Base-by-base conservation (phyloP, 176 grass and related monocot species). In the Chrysopogon serrulatus region DNA sequence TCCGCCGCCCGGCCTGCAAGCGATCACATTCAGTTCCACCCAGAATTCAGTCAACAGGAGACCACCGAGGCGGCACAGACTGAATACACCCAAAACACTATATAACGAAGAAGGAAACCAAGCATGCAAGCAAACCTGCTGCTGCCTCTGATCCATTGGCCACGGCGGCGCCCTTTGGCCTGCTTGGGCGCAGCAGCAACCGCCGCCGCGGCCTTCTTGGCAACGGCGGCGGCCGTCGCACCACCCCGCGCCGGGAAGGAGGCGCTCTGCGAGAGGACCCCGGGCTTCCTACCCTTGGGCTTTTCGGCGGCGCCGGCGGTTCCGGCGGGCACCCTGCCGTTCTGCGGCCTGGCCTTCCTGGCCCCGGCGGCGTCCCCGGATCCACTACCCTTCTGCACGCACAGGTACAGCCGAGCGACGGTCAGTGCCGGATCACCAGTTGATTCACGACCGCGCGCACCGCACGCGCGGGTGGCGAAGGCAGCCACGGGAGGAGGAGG, bases 211-310 rank as follows among this genome's bases (percentile, higher is more conserved):
- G 26, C 68, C 74, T 91, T 93, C 66, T 31, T 92, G 18, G 59
- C n/a, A 45, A 34, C 23, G 39, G 26, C 45, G 53, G 66, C 45
- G n/a, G 60, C 44, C 43, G 82, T n/a, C n/a, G n/a, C n/a, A n/a
- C n/a, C 24, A n/a, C 54, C 85, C 80, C 76, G 81, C 9, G 96
- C 74, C 59, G 87, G 82, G 66, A 88, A 90, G 9, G 96, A 95
- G 31, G 85, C n/a, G 82, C 93, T 98, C 77, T 93, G 93, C 36
- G 82, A 87, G 31, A 98, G 85, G 1, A 30, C 33, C 15, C 68
- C 86, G 34, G 85, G 86, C 40, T 63, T 90, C 84, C 90, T 98
- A 23, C 7, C 85, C 67, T 19, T 65, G 13, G 64, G 4, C 16
- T 69, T 33, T 10, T 39, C 26, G 16, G 51, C 21, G 67, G 56